Percentiles rank a stretch among this genome's conserved stretches.
These are phyloP conservation scores for Clarireedia hainanense DNA, from an alignment of 2,329 filamentous ascomycete species.

Conservation along the genomic window DNA sequence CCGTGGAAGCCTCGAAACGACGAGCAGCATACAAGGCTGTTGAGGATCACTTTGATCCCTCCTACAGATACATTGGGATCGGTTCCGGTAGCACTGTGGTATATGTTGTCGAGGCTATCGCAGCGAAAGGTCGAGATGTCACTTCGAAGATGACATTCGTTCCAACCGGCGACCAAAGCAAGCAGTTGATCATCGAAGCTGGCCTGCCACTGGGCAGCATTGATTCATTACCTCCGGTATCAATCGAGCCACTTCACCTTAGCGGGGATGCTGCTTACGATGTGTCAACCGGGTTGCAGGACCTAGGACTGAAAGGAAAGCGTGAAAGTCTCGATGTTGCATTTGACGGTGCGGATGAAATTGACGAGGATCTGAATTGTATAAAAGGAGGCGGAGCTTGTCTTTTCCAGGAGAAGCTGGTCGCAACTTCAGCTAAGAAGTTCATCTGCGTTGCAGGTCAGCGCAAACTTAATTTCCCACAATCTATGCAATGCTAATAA, in stretches of 20 bases:
- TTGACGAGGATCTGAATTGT: conserved; percentile 88
- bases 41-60: conserved; percentile 58
- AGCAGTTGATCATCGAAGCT: conserved; percentile 73
- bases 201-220: conserved; percentile 61
- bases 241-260: conserved; percentile 18
- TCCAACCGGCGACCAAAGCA: conserved; percentile 82
- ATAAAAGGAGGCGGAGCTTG: conserved; percentile 99
- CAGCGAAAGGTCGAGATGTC: conserved; percentile 45
- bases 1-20: conserved; percentile 67
- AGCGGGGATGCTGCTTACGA: conserved; percentile 55
- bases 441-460: conserved; percentile 81
- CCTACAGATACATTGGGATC: conserved; percentile 64
- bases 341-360: conserved; percentile 96
- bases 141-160: conserved; percentile 64
- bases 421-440: conserved; percentile 73
- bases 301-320: conserved; percentile 29
- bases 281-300: conserved; percentile 43
- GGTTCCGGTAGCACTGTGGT: conserved; percentile 76
- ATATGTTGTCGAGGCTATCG: conserved; percentile 78
- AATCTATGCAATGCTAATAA: conserved; percentile 2
- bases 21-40: conserved; percentile 69
- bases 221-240: conserved; percentile 28
- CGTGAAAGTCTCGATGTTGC: conserved; percentile 67
- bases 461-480: conserved; percentile 19
- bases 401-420: conserved; percentile 94